phyloP scores from a whole-genome alignment of 176 grass and related monocot species.

The Aegilops tauschii region DNA sequence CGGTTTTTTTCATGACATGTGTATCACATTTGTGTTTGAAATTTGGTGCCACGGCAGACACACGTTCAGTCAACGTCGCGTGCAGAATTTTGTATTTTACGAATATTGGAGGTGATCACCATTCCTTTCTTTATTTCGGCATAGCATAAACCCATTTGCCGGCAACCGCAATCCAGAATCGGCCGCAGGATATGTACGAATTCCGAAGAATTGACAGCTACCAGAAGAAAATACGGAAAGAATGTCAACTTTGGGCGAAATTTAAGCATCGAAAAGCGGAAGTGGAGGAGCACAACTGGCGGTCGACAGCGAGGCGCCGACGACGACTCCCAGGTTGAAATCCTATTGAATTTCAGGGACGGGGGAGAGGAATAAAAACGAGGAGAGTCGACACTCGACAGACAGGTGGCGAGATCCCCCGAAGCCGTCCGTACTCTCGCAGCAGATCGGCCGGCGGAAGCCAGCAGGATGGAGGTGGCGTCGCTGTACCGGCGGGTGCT shows the following conservation, averaged over 20 bases:
- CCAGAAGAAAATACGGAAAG: neutral
- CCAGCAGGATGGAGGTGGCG: conserved; percentile 41
- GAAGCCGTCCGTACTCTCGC: neutral
- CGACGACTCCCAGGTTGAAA: neutral
- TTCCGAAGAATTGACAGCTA: neutral
- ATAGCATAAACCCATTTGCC: neutral
- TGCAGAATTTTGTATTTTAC: neutral
- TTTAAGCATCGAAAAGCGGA: neutral
- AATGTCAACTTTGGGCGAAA: neutral
- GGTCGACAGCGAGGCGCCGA: neutral
- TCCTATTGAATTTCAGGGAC: neutral
- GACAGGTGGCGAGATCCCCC: neutral
- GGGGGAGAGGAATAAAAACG: neutral
- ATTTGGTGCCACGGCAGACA: too few species aligned
- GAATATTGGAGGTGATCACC: neutral
- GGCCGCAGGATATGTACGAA: neutral
- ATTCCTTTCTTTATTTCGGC: too few species aligned
- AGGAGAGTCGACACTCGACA: neutral
- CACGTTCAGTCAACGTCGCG: too few species aligned
- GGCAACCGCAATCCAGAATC: neutral
- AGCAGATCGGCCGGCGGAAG: neutral
- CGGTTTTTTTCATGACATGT: too few species aligned
- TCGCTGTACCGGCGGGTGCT: conserved; percentile 74
- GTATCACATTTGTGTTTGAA: too few species aligned
- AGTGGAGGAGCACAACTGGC: neutral